A percentile compares a stretch with the other conserved stretches of the same genome.
phyloP scores from a whole-genome alignment of 345 rosid genomes.

The Linum lewisii region DNA sequence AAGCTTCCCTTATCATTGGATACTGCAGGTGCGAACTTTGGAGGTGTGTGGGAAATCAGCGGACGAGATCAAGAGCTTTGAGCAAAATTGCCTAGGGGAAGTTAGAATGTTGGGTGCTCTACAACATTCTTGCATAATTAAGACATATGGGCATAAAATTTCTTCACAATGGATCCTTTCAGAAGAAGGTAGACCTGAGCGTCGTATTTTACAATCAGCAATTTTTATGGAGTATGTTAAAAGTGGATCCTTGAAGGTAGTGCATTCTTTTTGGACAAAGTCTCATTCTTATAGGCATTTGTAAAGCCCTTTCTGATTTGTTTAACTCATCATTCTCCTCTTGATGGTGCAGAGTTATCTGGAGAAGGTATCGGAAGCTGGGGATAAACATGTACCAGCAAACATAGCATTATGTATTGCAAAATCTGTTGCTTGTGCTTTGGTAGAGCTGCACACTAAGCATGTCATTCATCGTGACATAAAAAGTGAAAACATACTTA shows the following conservation, averaged over 20 bases:
- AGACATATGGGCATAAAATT: conserved; percentile 81
- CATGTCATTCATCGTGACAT: conserved; percentile 92
- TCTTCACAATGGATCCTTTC: conserved; percentile 58
- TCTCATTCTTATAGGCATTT: neutral
- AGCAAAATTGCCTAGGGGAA: conserved; percentile 80
- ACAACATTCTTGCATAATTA: conserved; percentile 75
- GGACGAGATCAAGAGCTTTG: conserved; percentile 62
- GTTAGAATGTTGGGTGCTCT: conserved; percentile 70
- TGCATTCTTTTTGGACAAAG: conserved; percentile 4
- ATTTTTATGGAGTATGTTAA: conserved; percentile 70
- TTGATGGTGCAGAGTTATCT: conserved; percentile 46
- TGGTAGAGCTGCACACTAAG: conserved; percentile 71
- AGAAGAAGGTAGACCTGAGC: conserved; percentile 44
- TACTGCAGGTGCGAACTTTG: conserved; percentile 55
- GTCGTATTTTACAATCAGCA: conserved; percentile 52
- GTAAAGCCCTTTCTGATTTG: neutral
- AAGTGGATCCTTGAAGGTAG: conserved; percentile 85
- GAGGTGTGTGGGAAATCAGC: conserved; percentile 43
- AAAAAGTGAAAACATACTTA: conserved; percentile 86
- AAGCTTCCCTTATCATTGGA: too few species aligned
- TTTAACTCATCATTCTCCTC: conserved; percentile 1
- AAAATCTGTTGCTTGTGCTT: conserved; percentile 63
- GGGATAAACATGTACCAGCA: conserved; percentile 52
- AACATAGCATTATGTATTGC: conserved; percentile 63
- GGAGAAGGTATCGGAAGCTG: conserved; percentile 53